Evolutionary conservation across 2,329 filamentous ascomycete genomes (phyloP), one percentile per base, ranked within the genome.

Genomic region (Fusarium goolgardi): DNA sequence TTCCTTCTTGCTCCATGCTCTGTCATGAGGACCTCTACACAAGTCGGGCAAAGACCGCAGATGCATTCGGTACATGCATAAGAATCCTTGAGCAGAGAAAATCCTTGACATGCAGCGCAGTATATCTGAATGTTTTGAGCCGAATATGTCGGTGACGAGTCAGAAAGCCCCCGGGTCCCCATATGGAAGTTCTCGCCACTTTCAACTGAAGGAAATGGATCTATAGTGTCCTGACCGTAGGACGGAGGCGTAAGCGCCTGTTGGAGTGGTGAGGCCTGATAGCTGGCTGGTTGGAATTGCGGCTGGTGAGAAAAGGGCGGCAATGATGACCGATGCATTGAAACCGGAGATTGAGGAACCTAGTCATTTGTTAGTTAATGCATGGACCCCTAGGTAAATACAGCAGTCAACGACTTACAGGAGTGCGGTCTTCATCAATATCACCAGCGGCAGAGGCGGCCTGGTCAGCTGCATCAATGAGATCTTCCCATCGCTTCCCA

Each of bases 51-150:
- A 50, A 98, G 86, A 18, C 94, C 95, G 77, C 93, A 97, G 67
- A 98, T 97, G 78, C 96, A 98, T 78, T 97, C 94, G 2, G 94
- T 97, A 78, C 95, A 98, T 23, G 95, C 95, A 75, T 94, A 97
- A 34, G 93, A 96, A 73, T 95, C 91, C 74, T 89, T 90, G 27
- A 98, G 82, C 13, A 90, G 82, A 52, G 91, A 94, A 20, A 94
- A 84, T 37, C 90, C 88, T 68, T 92, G 89, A 76, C 95, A 98
- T 47, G 91, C 92, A 21, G 94, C 92, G 77, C 95, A 98, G 77
- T 97, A 97, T 41, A 98, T 97, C 76, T 97, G 92, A 5, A 95
- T 91, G 66, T 85, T 85, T 54, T 93, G 91, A 10, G 90, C 89
- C 20, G 87, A 88, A 81, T 91, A 91, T 74, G 85, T 90, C 23